These are phyloP conservation scores for Dittrichia graveolens DNA, from an alignment of 129 eudicot genomes.

Conservation along the genomic window DNA sequence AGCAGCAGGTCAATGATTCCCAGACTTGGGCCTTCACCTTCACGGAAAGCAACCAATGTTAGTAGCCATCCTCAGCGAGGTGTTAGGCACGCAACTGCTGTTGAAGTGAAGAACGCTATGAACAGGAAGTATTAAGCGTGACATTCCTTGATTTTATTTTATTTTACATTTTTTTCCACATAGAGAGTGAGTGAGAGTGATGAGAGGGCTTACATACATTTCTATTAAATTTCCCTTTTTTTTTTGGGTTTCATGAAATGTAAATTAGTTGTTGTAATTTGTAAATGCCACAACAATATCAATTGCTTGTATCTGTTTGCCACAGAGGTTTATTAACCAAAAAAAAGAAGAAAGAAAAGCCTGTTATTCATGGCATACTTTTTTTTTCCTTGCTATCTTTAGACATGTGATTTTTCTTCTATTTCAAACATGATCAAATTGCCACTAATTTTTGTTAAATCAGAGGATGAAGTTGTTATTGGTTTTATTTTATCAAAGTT, in stretches of 20 bases:
- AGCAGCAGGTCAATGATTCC: conserved; percentile 59
- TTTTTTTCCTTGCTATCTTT: conserved; percentile 17
- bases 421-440: background rate
- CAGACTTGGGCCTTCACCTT: conserved; percentile 53
- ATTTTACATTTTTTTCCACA: conserved; percentile 23
- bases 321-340: conserved; percentile 27
- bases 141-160: conserved; percentile 21
- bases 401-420: conserved; percentile 3
- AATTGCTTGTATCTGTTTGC: conserved; percentile 68
- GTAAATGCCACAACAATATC: conserved; percentile 58
- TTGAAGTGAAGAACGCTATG: conserved; percentile 62
- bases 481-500: no score
- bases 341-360: conserved; percentile 19
- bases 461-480: no score
- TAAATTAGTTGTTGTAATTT: conserved; percentile 39
- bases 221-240: conserved; percentile 13
- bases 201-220: conserved; percentile 31
- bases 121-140: conserved; percentile 52
- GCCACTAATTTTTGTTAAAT: no score
- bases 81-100: conserved; percentile 51
- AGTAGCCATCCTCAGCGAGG: conserved; percentile 44
- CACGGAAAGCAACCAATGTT: conserved; percentile 48
- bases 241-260: conserved; percentile 21
- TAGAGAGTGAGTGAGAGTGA: conserved; percentile 48
- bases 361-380: conserved; percentile 18